Base-by-base conservation (phyloP, 768 basidiomycete species). In the Chalciporus piperatus region DNA sequence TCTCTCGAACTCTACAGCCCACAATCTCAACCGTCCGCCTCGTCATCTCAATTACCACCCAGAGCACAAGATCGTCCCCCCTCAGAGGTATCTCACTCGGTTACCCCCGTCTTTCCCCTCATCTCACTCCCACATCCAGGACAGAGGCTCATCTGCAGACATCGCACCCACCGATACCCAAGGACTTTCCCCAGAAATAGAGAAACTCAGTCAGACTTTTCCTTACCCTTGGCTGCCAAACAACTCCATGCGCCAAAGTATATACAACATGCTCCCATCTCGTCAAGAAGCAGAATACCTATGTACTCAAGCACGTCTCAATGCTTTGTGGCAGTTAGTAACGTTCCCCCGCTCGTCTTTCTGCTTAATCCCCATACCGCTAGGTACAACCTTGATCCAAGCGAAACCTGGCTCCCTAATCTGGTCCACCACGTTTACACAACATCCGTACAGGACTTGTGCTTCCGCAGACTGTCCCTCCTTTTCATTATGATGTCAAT, bases 401-500 rank as follows among this genome's bases (percentile, higher is more conserved):
- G 84, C 55, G 82, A 84, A 59, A 85, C 83, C 0, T 85, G 83
- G 69, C 73, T 87, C 37, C 82, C 83, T 37, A 85, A 87, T 64
- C 74, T 87, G 39, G 67, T 87, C 4, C 80, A 84, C 60, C 84
- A 85, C 64, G 81, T 84, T 55, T 88, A 87, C 65, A 76, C 75
- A 30, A 80, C 79, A 6, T 75, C 78, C 33, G 75, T 84, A 38
- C 74, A 81, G 61, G 76, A 80, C 42, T 72, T 87, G 47, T 80
- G 82, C 57, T 85, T 87, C 39, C 74, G 87, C 58, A 74, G 85
- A 38, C 75, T 88, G 6, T 82, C 85, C 4, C 74, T 88, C 12
- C 72, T 87, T 32, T 73, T 86, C 55, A 85, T 88, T 77, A 78
- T 87, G 60, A 78, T 89, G 52, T 83, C 87, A 23, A 83, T 88